Evolutionary conservation across 1,284 basidiomycete species (phyloP).

Genomic region (Inonotus hispidus): DNA sequence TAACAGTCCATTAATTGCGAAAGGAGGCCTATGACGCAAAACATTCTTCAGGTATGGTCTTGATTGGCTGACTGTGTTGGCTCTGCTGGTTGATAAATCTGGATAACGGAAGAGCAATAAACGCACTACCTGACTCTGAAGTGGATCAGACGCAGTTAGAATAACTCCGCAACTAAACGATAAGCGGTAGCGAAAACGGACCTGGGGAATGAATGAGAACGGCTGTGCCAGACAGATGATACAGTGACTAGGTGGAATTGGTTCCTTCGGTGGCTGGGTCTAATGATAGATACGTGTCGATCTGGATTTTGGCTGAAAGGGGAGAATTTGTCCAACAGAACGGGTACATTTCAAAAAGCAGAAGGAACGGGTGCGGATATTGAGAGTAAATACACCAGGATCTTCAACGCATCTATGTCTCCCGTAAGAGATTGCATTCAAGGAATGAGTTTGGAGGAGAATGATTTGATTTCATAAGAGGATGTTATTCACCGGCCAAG

Average conservation of each 20-base stretch:
- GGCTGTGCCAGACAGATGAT: not conserved
- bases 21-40: not conserved
- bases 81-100: not conserved
- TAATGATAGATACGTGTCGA: slow-evolving; percentile 1
- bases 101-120: not conserved
- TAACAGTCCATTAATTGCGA: no score
- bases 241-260: not conserved
- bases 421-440: not conserved
- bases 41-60: not conserved
- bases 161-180: not conserved
- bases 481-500: not conserved
- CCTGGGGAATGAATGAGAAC: not conserved
- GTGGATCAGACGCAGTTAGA: not conserved
- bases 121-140: not conserved
- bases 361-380: not conserved
- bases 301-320: not conserved
- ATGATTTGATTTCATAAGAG: not conserved
- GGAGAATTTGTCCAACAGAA: not conserved
- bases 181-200: slow-evolving; percentile 2
- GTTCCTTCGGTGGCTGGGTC: not conserved
- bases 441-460: not conserved
- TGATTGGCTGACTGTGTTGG: not conserved
- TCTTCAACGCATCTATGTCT: not conserved
- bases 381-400: not conserved
- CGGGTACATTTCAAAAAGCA: slow-evolving; percentile 1